Evolutionary conservation across 2,329 filamentous ascomycete genomes (phyloP).

Genomic region (Tolypocladium endophyticum): DNA sequence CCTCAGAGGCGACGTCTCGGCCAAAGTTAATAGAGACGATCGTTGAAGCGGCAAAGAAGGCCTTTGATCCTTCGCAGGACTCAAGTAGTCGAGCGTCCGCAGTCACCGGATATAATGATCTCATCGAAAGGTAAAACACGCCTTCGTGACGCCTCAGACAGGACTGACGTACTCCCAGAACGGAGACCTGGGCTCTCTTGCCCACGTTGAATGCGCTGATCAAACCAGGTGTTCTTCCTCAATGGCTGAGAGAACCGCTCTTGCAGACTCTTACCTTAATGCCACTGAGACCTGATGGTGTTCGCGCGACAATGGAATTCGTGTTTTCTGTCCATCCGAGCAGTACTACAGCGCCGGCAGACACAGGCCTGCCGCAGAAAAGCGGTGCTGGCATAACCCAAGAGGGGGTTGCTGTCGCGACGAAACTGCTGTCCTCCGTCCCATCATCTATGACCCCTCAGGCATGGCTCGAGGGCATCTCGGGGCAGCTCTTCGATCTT

Average conservation of each 20-base stretch:
- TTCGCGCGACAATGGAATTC: constrained; percentile 60
- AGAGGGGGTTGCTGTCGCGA: constrained; percentile 55
- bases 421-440: constrained; percentile 49
- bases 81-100: constrained; percentile 22
- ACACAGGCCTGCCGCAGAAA: constrained; percentile 36
- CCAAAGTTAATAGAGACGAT: constrained; percentile 22
- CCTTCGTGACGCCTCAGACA: not conserved
- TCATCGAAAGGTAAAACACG: constrained; percentile 35
- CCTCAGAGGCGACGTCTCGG: constrained; percentile 7
- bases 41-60: constrained; percentile 32
- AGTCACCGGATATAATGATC: constrained; percentile 29
- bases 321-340: constrained; percentile 58
- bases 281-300: constrained; percentile 51
- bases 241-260: constrained; percentile 49
- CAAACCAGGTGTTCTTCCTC: constrained; percentile 46
- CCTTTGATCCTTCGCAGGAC: constrained; percentile 34
- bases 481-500: constrained; percentile 49
- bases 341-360: constrained; percentile 27
- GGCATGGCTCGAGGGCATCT: constrained; percentile 49
- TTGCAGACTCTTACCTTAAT: constrained; percentile 47
- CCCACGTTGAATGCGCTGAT: constrained; percentile 53
- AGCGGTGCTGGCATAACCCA: constrained; percentile 55
- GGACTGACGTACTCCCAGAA: constrained; percentile 13
- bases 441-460: constrained; percentile 43
- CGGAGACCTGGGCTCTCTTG: constrained; percentile 40